These are phyloP conservation scores for Fusarium buharicum DNA, from an alignment of 2,329 filamentous ascomycete species.

Conservation along the genomic window DNA sequence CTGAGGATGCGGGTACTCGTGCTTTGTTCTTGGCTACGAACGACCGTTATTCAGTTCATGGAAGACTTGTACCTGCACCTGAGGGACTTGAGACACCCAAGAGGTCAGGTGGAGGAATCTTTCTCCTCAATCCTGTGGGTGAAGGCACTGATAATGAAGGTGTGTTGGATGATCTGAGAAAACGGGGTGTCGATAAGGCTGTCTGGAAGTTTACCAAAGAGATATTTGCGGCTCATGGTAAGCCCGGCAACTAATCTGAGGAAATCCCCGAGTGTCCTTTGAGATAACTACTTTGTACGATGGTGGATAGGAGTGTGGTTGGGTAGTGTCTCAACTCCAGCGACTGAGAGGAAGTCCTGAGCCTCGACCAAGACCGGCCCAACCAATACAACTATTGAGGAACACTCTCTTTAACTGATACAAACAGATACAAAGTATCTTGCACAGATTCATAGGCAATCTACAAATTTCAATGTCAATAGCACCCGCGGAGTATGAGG, in stretches of 20 bases:
- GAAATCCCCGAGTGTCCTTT: too few species aligned
- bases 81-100: not conserved
- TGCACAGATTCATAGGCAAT: too few species aligned
- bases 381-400: too few species aligned
- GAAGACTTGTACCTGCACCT: not conserved
- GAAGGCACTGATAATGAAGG: slow-evolving; percentile 15
- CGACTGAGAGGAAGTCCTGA: too few species aligned
- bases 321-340: too few species aligned
- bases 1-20: not conserved
- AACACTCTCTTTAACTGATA: not conserved
- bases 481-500: not conserved
- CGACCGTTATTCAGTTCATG: not conserved
- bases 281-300: too few species aligned
- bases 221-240: not conserved
- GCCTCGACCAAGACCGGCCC: too few species aligned
- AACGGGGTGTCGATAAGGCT: not conserved
- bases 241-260: not conserved
- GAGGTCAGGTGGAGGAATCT: not conserved
- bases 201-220: not conserved
- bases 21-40: slow-evolving; percentile 5
- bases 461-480: not conserved
- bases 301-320: too few species aligned
- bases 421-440: too few species aligned
- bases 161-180: slow-evolving; percentile 2
- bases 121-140: slow-evolving; percentile 4